Evolutionary conservation across 1,284 basidiomycete species (phyloP).

Genomic region (Ustilago lituana): DNA sequence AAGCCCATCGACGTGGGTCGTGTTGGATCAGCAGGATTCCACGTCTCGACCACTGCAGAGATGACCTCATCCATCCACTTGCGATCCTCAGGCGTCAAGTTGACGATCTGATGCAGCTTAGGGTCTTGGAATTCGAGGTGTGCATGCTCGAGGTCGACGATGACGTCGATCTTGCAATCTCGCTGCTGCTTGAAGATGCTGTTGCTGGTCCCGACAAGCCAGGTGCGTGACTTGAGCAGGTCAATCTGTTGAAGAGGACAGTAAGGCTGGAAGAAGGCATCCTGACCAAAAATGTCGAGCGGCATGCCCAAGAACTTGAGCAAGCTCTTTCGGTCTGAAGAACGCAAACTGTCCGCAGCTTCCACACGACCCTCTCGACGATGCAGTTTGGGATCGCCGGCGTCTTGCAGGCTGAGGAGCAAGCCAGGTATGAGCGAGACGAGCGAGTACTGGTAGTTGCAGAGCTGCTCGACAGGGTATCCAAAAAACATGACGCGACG

Average conservation of each 20-base stretch:
- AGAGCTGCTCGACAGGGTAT: conserved; percentile 93
- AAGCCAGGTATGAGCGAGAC: conserved; percentile 72
- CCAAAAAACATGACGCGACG: conserved; percentile 87
- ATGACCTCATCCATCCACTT: conserved; percentile 87
- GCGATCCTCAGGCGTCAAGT: conserved; percentile 88
- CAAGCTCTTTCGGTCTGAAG: conserved; percentile 90
- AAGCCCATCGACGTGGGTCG: conserved; percentile 64
- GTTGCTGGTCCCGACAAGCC: conserved; percentile 90
- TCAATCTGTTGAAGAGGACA: conserved; percentile 95
- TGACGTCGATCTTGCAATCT: conserved; percentile 81
- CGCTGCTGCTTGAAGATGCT: conserved; percentile 93
- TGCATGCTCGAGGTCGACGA: conserved; percentile 76
- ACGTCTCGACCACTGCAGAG: conserved; percentile 57
- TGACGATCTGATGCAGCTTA: conserved; percentile 78
- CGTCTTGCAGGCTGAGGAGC: conserved; percentile 86
- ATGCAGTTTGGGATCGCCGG: conserved; percentile 86
- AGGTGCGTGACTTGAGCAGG: conserved; percentile 80
- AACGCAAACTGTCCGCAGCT: conserved; percentile 75
- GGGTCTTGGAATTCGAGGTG: conserved; percentile 72
- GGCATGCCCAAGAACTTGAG: conserved; percentile 90
- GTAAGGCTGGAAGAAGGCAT: conserved; percentile 97
- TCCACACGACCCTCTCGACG: conserved; percentile 17
- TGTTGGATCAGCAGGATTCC: conserved; percentile 62
- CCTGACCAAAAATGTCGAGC: conserved; percentile 74
- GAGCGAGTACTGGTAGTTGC: conserved; percentile 96